Evolutionary conservation across 139 green algal genomes (phyloP).

Genomic region (Auxenochlorella pyrenoidosa): DNA sequence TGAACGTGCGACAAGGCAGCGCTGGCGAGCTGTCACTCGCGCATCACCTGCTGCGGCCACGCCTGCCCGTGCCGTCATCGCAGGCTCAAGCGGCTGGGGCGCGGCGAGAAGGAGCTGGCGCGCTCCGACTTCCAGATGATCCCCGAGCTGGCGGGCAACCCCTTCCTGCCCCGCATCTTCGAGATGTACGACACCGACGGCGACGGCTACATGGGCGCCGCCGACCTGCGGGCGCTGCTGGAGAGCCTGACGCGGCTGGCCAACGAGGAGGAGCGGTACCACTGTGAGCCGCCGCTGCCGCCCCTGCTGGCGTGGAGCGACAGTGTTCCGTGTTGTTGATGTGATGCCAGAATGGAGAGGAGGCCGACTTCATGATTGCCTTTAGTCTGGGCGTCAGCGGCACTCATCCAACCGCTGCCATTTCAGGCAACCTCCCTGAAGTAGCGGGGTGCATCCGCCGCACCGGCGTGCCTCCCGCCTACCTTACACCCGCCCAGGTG

Average conservation of each 20-base stretch:
- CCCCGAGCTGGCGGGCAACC: constrained; percentile 55
- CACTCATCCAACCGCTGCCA: too few species aligned
- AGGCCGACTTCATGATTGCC: too few species aligned
- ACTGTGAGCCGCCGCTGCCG: constrained; percentile 16
- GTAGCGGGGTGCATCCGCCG: too few species aligned
- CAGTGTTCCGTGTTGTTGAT: too few species aligned
- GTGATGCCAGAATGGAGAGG: too few species aligned
- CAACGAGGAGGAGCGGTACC: constrained; percentile 32
- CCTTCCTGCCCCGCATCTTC: constrained; percentile 57
- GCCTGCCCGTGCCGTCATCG: background rate
- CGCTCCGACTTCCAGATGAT: constrained; percentile 48
- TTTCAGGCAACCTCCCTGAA: too few species aligned
- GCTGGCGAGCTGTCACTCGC: background rate
- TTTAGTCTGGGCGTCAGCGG: too few species aligned
- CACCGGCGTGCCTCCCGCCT: too few species aligned
- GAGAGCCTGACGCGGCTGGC: constrained; percentile 35
- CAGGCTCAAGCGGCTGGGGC: constrained; percentile 42
- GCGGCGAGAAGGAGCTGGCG: constrained; percentile 43
- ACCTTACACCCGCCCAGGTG: too few species aligned
- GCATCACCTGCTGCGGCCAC: background rate
- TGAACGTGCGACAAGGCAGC: background rate
- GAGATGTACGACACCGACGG: constrained; percentile 50
- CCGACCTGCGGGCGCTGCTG: constrained; percentile 31
- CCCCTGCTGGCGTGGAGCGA: background rate
- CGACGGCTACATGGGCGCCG: constrained; percentile 43